Evolutionary conservation across 345 rosid species (phyloP).

Genomic region (Linum lewisii): DNA sequence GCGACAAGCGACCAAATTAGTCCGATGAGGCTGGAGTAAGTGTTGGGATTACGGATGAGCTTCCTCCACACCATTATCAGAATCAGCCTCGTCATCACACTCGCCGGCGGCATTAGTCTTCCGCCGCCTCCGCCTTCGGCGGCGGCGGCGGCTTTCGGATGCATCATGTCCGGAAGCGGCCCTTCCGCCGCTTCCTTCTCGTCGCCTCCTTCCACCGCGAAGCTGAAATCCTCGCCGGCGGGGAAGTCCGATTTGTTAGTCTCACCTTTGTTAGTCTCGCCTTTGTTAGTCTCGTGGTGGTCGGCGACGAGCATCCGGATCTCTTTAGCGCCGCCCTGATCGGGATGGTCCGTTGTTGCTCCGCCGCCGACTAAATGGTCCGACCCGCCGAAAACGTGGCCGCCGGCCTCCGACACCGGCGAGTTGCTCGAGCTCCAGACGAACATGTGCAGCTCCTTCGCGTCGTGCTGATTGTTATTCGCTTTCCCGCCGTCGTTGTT

Average conservation of each 20-base stretch:
- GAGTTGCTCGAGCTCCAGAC: constrained; percentile 8
- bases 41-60: constrained; percentile 27
- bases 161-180: constrained; percentile 41
- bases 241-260: no score
- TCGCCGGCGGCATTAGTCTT: constrained; percentile 27
- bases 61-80: constrained; percentile 31
- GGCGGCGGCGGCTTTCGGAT: constrained; percentile 33
- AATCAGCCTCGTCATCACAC: constrained; percentile 29
- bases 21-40: constrained; percentile 28
- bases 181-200: constrained; percentile 19
- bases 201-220: constrained; percentile 44
- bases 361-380: constrained; percentile 37
- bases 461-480: constrained; percentile 37
- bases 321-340: constrained; percentile 84
- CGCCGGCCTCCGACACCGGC: constrained; percentile 5
- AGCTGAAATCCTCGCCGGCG: constrained; percentile 40
- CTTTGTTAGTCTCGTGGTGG: constrained; percentile 49
- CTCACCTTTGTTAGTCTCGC: constrained; percentile 50
- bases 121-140: not conserved
- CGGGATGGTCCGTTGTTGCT: constrained; percentile 55
- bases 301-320: constrained; percentile 84
- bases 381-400: constrained; percentile 50
- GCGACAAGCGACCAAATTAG: constrained; percentile 23
- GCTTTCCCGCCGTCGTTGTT: constrained; percentile 28
- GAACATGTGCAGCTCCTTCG: constrained; percentile 23